Conservation (phyloP, 306 rosid species). For the Sindora glabra region DNA sequence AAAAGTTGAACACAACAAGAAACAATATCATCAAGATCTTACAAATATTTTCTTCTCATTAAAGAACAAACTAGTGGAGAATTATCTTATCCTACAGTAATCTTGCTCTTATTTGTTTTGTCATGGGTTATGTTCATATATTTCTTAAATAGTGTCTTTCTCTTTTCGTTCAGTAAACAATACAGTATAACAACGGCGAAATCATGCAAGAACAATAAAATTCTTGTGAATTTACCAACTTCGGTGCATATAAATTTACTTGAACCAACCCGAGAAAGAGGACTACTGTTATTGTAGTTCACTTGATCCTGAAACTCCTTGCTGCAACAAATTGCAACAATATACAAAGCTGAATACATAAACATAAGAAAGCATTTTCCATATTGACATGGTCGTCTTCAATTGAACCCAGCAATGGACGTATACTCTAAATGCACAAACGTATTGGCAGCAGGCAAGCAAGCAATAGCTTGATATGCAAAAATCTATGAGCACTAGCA, state of each 20-base stretch:
- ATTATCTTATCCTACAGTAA: background rate
- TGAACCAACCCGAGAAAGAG: too few species aligned
- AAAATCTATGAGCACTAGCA: slow-evolving; percentile 13
- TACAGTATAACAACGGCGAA: too few species aligned
- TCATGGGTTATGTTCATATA: background rate
- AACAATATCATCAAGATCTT: slow-evolving; percentile 8
- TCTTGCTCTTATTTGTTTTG: background rate
- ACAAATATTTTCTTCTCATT: slow-evolving; percentile 1
- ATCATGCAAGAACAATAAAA: too few species aligned
- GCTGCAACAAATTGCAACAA: background rate
- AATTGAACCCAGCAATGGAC: background rate
- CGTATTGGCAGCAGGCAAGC: background rate
- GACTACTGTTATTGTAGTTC: too few species aligned
- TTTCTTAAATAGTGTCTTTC: background rate
- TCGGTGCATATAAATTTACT: too few species aligned
- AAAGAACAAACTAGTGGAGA: slow-evolving; percentile 16
- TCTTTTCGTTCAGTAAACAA: background rate
- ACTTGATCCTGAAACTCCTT: too few species aligned
- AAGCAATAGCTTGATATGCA: slow-evolving; percentile 10
- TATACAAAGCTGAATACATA: background rate
- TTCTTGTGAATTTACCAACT: too few species aligned
- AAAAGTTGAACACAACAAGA: slow-evolving; percentile 16
- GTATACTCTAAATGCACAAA: slow-evolving; percentile 9
- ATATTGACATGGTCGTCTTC: slow-evolving; percentile 3
- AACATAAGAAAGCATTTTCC: slow-evolving; percentile 4